Evolutionary conservation across 768 basidiomycete genomes (phyloP), one percentile per base, ranked within the genome.

Genomic region (Mycena haematopus): DNA sequence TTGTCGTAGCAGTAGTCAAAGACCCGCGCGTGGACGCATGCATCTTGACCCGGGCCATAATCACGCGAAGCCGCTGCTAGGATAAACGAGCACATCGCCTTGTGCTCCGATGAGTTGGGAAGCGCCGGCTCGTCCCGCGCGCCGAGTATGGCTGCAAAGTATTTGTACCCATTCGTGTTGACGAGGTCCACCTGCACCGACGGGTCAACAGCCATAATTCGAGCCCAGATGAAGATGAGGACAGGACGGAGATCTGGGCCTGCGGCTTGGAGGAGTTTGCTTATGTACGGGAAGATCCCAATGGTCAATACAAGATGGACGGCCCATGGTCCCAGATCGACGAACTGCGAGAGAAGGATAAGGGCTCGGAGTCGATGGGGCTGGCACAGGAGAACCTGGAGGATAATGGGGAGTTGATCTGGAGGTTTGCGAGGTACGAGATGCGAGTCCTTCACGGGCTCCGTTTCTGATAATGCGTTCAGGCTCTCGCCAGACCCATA

Each of bases 71-170:
- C 88, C 15, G 95, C 88, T 24, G 91, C 85, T 27, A 99, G 87
- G 68, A 98, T 95, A 78, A 99, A 99, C 1, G 95, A 92, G 73
- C 96, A 99, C 96, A 99, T 99, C 1, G 97, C 95, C 67, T 93
- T 92, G 75, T 98, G 95, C 73, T 99, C 97, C 6, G 92, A 91
- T 53, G 89, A 87, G 75, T 99, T 97, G 0, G 96, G 95, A n/a
- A 98, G 86, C 44, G 84, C 73, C 42, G 78, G 71, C 35, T 92
- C 91, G 40, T 92, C 88, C 60, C 82, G 82, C 27, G 86, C 80
- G 8, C 85, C 85, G 8, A 96, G 81, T 31, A 95, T 87, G 29
- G 86, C 84, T 24, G 92, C 88, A 67, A 96, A 96, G 72, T 95
- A 96, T 62, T 86, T 89, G 80, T 90, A 95, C 2, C 91, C 91